These are phyloP conservation scores for Fusarium transvaalense DNA, from an alignment of 2,329 filamentous ascomycete species.

Conservation along the genomic window DNA sequence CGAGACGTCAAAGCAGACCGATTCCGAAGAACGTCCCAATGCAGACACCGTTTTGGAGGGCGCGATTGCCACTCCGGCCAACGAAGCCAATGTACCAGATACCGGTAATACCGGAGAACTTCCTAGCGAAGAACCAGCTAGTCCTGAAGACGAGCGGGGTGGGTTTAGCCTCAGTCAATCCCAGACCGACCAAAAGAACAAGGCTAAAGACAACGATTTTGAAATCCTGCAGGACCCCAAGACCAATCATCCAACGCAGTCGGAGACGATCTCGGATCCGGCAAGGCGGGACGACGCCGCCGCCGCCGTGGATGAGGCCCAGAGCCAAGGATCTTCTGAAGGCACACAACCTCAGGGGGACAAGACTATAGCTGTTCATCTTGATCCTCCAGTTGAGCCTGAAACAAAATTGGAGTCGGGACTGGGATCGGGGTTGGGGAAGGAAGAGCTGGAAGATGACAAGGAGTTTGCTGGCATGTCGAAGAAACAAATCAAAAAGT, in stretches of 20 bases:
- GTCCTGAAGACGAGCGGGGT: constrained; percentile 50
- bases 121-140: constrained; percentile 44
- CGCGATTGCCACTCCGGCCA: constrained; percentile 20
- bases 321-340: constrained; percentile 38
- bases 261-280: constrained; percentile 43
- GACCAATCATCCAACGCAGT: constrained; percentile 41
- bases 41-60: constrained; percentile 15
- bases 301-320: constrained; percentile 42
- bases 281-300: constrained; percentile 46
- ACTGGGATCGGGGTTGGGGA: constrained; percentile 37
- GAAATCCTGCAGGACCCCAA: constrained; percentile 49
- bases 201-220: constrained; percentile 51
- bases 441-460: constrained; percentile 38
- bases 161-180: constrained; percentile 48
- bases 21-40: constrained; percentile 26
- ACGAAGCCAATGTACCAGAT: constrained; percentile 35
- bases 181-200: constrained; percentile 54
- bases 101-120: constrained; percentile 37
- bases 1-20: constrained; percentile 30
- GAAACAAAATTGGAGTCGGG: constrained; percentile 35
- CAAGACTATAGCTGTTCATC: constrained; percentile 34
- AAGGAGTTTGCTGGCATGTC: constrained; percentile 46
- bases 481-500: constrained; percentile 47
- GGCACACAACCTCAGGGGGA: constrained; percentile 32
- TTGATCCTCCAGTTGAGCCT: constrained; percentile 36